Percentiles rank a stretch among this genome's conserved stretches.
Evolutionary conservation across 257 asterid genomes (phyloP).

Genomic region (Nicotiana tomentosiformis): DNA sequence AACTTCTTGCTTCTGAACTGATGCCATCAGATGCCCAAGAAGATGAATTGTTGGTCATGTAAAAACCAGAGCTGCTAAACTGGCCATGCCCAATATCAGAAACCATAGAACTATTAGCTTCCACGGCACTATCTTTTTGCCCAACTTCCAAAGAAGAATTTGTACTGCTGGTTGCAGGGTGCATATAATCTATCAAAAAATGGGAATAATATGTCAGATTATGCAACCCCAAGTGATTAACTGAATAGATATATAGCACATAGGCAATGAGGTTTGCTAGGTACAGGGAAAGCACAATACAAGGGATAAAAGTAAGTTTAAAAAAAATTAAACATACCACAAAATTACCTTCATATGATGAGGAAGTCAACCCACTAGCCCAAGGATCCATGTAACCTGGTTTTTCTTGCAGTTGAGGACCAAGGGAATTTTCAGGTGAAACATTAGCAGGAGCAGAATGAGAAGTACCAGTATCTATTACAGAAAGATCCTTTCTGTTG

Average conservation of each 20-base stretch:
- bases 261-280: not conserved
- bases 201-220: slow-evolving; percentile 2
- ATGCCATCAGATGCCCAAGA: slow-evolving; percentile 47
- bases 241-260: not conserved
- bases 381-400: slow-evolving; percentile 28
- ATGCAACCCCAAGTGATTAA: not conserved
- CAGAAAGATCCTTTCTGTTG: slow-evolving; percentile 32
- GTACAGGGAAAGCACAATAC: not conserved
- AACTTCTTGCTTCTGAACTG: slow-evolving; percentile 36
- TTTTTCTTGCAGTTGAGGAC: slow-evolving; percentile 26
- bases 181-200: slow-evolving; percentile 31
- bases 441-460: slow-evolving; percentile 29
- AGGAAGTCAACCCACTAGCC: slow-evolving; percentile 27
- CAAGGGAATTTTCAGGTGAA: slow-evolving; percentile 33
- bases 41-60: slow-evolving; percentile 27
- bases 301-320: not conserved
- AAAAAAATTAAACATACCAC: slow-evolving; percentile 1
- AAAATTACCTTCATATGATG: slow-evolving; percentile 52
- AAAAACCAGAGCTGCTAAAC: slow-evolving; percentile 25
- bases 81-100: slow-evolving; percentile 43
- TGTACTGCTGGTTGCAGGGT: slow-evolving; percentile 27
- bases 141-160: slow-evolving; percentile 28
- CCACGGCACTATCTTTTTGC: slow-evolving; percentile 21
- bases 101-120: slow-evolving; percentile 20
- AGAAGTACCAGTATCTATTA: slow-evolving; percentile 28